Base-by-base conservation (phyloP, 2,329 filamentous ascomycete genomes). In the Phoma sp. region DNA sequence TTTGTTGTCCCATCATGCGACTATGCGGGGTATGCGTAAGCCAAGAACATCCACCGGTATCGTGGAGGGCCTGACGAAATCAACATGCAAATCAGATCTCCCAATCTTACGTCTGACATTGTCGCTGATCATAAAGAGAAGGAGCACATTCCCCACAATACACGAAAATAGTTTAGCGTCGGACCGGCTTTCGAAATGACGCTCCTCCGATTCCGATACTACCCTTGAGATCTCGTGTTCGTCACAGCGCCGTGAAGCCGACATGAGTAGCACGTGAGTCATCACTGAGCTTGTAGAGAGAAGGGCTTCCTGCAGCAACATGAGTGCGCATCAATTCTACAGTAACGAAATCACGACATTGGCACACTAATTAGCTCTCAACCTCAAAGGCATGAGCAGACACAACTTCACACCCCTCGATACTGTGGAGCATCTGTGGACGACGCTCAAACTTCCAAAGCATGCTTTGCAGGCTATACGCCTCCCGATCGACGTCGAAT, bases 391-490 rank as follows among this genome's bases (percentile, higher is more conserved):
- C 4, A 65, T 66, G 60, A 46, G 67, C 47, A 65, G 65, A n/a
- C 62, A 62, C 2, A 22, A 37, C 1, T 73, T 70, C 47, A 55
- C 53, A 3, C 55, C 66, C 4, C 32, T 55, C 4, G 66, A 73
- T 42, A 70, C 68, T 2, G 62, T 73, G 11, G 44, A 50, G 11
- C 55, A 72, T 23, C 66, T 75, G 18, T 76, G 73, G 73, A 60
- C 47, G 36, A 48, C 55, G 11, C 60, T 70, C 7, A 50, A 49
- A 3, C 60, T 73, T 5, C 70, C 69, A 13, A 41, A 48, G 13
- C 29, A 61, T 22, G 63, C 66, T 2, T 44, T 73, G 7, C 18
- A 58, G 3, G 62, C 66, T 18, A 55, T 73, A 2, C 11, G 63
- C 14, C 43, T 70, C 25, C 37, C 65, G 22, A 22, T 58, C 2